Evolutionary conservation across 1,139 yeast species (phyloP).

Genomic region (Candida sojae): DNA sequence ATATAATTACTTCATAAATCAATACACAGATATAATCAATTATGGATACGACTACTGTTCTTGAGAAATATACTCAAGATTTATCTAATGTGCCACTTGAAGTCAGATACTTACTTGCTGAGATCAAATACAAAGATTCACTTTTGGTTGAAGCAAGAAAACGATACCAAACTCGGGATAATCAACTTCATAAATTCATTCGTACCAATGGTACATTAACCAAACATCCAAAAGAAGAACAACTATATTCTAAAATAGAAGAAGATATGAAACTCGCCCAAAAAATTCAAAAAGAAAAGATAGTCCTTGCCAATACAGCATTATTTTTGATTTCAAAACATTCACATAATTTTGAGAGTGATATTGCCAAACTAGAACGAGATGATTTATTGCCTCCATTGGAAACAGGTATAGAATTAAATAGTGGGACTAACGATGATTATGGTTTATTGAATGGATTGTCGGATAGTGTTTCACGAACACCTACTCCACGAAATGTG

Average conservation of each 20-base stretch:
- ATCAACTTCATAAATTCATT: slow-evolving; percentile 78
- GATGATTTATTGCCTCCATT: slow-evolving; percentile 77
- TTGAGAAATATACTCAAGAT: slow-evolving; percentile 51
- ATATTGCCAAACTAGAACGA: slow-evolving; percentile 70
- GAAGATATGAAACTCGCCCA: slow-evolving; percentile 66
- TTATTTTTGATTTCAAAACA: slow-evolving; percentile 76
- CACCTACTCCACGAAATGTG: slow-evolving; percentile 33
- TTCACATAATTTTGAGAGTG: slow-evolving; percentile 68
- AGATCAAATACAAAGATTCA: slow-evolving; percentile 69
- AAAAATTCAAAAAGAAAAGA: slow-evolving; percentile 74
- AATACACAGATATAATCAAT: neutral
- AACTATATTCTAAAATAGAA: slow-evolving; percentile 63
- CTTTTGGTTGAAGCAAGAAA: slow-evolving; percentile 67
- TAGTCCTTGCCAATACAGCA: slow-evolving; percentile 80
- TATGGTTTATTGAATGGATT: slow-evolving; percentile 18
- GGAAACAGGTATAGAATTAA: slow-evolving; percentile 27
- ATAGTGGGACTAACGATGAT: slow-evolving; percentile 14
- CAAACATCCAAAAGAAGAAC: slow-evolving; percentile 81
- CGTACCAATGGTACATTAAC: slow-evolving; percentile 80
- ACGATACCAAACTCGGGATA: slow-evolving; percentile 71
- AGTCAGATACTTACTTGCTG: slow-evolving; percentile 77
- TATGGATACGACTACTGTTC: slow-evolving; percentile 53
- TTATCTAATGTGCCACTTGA: slow-evolving; percentile 89
- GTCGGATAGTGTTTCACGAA: slow-evolving; percentile 28
- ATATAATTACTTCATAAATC: neutral